Evolutionary conservation across 805 yeast species (phyloP).

Genomic region (Tetrapisispora phaffii): DNA sequence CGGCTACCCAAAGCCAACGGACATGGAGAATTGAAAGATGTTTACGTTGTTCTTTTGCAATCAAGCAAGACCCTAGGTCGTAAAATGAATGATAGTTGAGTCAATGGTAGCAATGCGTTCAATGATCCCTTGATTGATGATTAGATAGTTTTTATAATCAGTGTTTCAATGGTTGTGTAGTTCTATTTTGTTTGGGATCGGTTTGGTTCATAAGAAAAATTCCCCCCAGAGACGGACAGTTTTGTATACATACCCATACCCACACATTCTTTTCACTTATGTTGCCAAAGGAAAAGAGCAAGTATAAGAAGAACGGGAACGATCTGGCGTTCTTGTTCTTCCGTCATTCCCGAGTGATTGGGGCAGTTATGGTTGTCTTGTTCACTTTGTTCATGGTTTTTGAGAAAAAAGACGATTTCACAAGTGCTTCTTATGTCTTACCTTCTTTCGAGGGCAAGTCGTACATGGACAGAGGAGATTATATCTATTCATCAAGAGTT

Average conservation of each 20-base stretch:
- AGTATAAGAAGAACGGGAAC: neutral
- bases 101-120: too few species aligned
- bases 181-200: too few species aligned
- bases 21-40: neutral
- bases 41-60: neutral
- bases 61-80: neutral
- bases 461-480: slow-evolving; percentile 4
- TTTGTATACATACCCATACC: too few species aligned
- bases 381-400: neutral
- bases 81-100: too few species aligned
- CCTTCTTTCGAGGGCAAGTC: slow-evolving; percentile 1
- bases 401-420: neutral
- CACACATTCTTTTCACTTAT: too few species aligned
- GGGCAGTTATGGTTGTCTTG: neutral
- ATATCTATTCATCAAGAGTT: slow-evolving; percentile 6
- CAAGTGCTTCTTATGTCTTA: neutral
- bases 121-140: too few species aligned
- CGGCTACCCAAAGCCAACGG: neutral
- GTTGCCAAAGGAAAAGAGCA: slow-evolving; percentile 1
- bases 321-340: neutral
- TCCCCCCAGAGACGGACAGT: too few species aligned
- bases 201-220: too few species aligned
- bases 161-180: too few species aligned
- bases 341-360: neutral
- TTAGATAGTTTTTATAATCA: too few species aligned